Evolutionary conservation across 2,329 filamentous ascomycete genomes (phyloP).

Genomic region (Beauveria asiatica): DNA sequence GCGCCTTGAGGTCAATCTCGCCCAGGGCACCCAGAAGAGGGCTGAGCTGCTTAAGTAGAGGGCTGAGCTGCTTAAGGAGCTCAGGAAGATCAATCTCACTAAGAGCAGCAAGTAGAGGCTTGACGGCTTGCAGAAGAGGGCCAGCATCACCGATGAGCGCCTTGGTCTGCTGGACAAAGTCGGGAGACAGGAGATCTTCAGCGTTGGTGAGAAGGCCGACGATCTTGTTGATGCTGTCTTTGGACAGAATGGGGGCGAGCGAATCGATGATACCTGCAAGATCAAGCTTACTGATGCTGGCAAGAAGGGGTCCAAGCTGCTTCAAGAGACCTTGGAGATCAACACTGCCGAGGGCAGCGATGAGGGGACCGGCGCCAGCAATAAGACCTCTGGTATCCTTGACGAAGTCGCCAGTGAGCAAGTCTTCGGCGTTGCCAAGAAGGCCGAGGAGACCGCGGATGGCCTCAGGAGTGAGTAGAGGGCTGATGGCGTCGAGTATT

Average conservation of each 20-base stretch:
- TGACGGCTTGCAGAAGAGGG: conserved; percentile 13
- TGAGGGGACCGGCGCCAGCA: conserved; percentile 28
- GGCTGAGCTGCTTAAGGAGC: conserved; percentile 26
- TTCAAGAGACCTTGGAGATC: conserved; percentile 30
- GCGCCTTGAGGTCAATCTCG: conserved; percentile 28
- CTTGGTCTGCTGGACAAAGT: conserved; percentile 11
- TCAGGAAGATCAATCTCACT: conserved; percentile 16
- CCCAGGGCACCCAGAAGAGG: conserved; percentile 22
- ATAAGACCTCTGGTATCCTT: conserved; percentile 32
- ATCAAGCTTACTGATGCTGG: conserved; percentile 26
- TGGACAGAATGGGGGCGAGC: conserved; percentile 29
- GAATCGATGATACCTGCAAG: conserved; percentile 25
- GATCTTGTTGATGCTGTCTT: conserved; percentile 29
- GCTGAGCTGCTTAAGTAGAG: conserved; percentile 20
- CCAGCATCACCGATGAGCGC: conserved; percentile 10
- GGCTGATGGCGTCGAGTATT: conserved; percentile 25
- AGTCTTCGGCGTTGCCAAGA: conserved; percentile 28
- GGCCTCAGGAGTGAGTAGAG: conserved; percentile 25
- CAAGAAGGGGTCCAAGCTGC: conserved; percentile 27
- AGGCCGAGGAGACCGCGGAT: conserved; percentile 28
- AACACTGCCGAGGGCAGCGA: conserved; percentile 26
- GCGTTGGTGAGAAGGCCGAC: conserved; percentile 15
- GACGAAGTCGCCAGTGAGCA: conserved; percentile 30
- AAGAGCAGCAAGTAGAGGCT: conserved; percentile 34
- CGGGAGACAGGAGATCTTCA: neutral